Percentiles rank a stretch among this genome's conserved stretches.
Conservation (phyloP, 495 filamentous ascomycete genomes). For the Clohesyomyces aquaticus region DNA sequence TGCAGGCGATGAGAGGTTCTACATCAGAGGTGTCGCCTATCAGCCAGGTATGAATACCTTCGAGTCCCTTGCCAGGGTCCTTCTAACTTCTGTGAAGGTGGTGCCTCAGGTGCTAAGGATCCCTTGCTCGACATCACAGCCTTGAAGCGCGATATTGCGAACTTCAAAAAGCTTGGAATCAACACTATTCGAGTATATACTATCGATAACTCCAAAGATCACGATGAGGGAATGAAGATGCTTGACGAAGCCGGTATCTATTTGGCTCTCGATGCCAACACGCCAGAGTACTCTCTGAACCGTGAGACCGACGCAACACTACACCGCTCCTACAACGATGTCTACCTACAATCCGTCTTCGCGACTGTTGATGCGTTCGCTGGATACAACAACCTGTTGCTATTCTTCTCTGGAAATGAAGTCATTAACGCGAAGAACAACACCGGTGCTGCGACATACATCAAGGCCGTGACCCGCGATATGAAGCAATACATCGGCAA, state of each 20-base stretch:
- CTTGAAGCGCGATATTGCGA: constrained; percentile 80
- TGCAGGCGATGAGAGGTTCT: constrained; percentile 79
- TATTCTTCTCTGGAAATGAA: constrained; percentile 97
- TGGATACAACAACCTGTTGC: constrained; percentile 84
- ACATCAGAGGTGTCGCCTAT: constrained; percentile 92
- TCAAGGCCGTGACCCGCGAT: constrained; percentile 92
- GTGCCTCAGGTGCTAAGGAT: constrained; percentile 75
- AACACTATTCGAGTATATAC: constrained; percentile 94
- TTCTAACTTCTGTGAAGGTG: constrained; percentile 52
- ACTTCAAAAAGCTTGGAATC: constrained; percentile 85
- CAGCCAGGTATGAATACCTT: constrained; percentile 63
- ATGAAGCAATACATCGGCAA: constrained; percentile 81
- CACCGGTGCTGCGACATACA: constrained; percentile 75
- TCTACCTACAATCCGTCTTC: constrained; percentile 90
- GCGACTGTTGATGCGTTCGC: constrained; percentile 87
- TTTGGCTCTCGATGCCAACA: constrained; percentile 82
- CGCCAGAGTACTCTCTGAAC: constrained; percentile 80
- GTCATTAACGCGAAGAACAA: constrained; percentile 85
- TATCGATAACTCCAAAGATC: constrained; percentile 80
- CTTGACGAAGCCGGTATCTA: constrained; percentile 67
- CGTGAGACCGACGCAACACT: constrained; percentile 59
- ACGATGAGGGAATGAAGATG: constrained; percentile 58
- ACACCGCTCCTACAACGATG: constrained; percentile 78
- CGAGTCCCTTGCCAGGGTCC: background rate
- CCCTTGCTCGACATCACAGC: constrained; percentile 70